Evolutionary conservation across 768 basidiomycete species (phyloP).

Genomic region (Boletus fagicola): DNA sequence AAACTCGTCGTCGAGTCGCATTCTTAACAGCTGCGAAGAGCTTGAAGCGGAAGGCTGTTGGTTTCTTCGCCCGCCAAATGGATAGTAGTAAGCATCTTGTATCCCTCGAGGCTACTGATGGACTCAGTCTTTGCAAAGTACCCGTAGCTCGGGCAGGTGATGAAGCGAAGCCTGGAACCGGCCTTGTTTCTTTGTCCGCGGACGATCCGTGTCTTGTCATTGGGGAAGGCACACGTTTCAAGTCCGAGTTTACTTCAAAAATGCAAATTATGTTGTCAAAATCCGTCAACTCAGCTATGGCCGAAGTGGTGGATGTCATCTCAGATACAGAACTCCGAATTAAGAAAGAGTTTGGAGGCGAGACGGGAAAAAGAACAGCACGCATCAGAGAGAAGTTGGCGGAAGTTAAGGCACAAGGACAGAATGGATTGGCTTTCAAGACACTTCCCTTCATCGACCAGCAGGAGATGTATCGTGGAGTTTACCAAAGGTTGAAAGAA

Average conservation of each 20-base stretch:
- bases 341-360: constrained; percentile 85
- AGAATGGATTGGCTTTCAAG: constrained; percentile 74
- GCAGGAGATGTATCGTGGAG: constrained; percentile 89
- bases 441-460: constrained; percentile 88
- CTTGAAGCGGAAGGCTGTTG: constrained; percentile 75
- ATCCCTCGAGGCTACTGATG: neutral
- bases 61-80: constrained; percentile 79
- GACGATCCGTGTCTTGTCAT: constrained; percentile 79
- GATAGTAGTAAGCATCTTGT: constrained; percentile 66
- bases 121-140: constrained; percentile 48
- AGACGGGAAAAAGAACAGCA: constrained; percentile 69
- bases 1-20: constrained; percentile 76
- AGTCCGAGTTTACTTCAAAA: constrained; percentile 64
- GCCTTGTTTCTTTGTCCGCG: constrained; percentile 65
- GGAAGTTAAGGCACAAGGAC: constrained; percentile 55
- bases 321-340: constrained; percentile 83
- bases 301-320: constrained; percentile 84
- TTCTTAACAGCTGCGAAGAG: constrained; percentile 90
- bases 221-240: constrained; percentile 81
- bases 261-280: constrained; percentile 90
- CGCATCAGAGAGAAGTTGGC: constrained; percentile 65
- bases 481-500: constrained; percentile 81
- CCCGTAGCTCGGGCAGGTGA: constrained; percentile 93
- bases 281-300: constrained; percentile 67
- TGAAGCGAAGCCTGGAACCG: constrained; percentile 70